Evolutionary conservation across 1,284 basidiomycete species (phyloP).

Genomic region (Termitomyces sp.): DNA sequence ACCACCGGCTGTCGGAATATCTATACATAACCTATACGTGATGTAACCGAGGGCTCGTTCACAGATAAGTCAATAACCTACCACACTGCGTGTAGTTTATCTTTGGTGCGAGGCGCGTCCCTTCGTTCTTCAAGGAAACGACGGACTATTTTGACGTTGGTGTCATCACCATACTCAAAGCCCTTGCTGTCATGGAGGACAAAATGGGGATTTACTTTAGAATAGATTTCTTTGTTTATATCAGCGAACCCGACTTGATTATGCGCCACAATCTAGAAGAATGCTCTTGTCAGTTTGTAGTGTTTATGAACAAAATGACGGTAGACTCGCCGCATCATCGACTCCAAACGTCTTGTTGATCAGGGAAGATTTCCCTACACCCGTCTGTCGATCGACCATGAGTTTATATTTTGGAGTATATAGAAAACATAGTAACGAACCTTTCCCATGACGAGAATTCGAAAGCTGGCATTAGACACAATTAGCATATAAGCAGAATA

Average conservation of each 20-base stretch:
- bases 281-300: neutral
- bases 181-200: constrained; percentile 26
- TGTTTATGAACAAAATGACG: neutral
- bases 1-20: constrained; percentile 19
- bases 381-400: constrained; percentile 11
- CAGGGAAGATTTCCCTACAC: constrained; percentile 23
- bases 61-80: constrained; percentile 4
- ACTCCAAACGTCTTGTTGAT: constrained; percentile 23
- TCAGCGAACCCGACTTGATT: constrained; percentile 17
- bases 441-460: constrained; percentile 18
- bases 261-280: constrained; percentile 19
- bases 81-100: constrained; percentile 26
- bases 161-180: constrained; percentile 21
- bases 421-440: neutral
- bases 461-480: constrained; percentile 3
- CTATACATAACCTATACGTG: constrained; percentile 9
- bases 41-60: neutral
- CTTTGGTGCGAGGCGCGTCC: constrained; percentile 16
- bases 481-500: neutral
- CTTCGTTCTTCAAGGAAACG: constrained; percentile 19
- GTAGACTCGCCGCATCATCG: constrained; percentile 15
- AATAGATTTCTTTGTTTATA: constrained; percentile 21
- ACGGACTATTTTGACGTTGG: constrained; percentile 20
- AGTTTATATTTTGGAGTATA: neutral
- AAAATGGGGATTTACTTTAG: constrained; percentile 22